A percentile compares a stretch with the other conserved stretches of the same genome.
Conservation (phyloP, 2,329 filamentous ascomycete genomes). For the Teratosphaeria pseudoeucalypti region DNA sequence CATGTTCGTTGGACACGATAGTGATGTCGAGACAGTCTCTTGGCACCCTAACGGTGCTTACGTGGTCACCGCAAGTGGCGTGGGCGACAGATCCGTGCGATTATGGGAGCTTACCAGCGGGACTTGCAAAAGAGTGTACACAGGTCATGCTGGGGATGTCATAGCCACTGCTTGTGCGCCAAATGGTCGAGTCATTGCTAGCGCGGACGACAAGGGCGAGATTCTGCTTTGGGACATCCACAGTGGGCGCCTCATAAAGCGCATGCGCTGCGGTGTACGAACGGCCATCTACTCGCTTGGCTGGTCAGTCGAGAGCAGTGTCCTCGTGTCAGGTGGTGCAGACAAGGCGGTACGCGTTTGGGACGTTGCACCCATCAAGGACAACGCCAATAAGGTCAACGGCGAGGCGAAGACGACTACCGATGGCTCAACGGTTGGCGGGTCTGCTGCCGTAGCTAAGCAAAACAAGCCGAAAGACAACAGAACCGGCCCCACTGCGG, state of each 20-base stretch:
- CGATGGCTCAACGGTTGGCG: slow-evolving; percentile 7
- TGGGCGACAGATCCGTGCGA: slow-evolving; percentile 78
- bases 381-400: slow-evolving; percentile 28
- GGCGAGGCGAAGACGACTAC: slow-evolving; percentile 18
- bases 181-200: slow-evolving; percentile 83
- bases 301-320: slow-evolving; percentile 85
- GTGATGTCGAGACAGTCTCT: slow-evolving; percentile 77
- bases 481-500: slow-evolving; percentile 83
- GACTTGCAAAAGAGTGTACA: slow-evolving; percentile 80
- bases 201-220: slow-evolving; percentile 75
- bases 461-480: slow-evolving; percentile 39
- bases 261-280: slow-evolving; percentile 85
- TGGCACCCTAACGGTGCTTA: slow-evolving; percentile 95
- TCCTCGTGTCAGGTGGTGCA: slow-evolving; percentile 80
- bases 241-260: slow-evolving; percentile 78
- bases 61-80: slow-evolving; percentile 71
- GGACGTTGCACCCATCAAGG: slow-evolving; percentile 60
- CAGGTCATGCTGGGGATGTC: slow-evolving; percentile 80
- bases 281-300: slow-evolving; percentile 88
- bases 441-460: slow-evolving; percentile 17
- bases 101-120: slow-evolving; percentile 96
- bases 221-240: slow-evolving; percentile 92
- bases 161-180: slow-evolving; percentile 76
- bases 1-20: slow-evolving; percentile 84
- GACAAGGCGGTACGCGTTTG: slow-evolving; percentile 90